phyloP scores from a whole-genome alignment of 179 eudicot genomes.

The Amaranthus tricolor region DNA sequence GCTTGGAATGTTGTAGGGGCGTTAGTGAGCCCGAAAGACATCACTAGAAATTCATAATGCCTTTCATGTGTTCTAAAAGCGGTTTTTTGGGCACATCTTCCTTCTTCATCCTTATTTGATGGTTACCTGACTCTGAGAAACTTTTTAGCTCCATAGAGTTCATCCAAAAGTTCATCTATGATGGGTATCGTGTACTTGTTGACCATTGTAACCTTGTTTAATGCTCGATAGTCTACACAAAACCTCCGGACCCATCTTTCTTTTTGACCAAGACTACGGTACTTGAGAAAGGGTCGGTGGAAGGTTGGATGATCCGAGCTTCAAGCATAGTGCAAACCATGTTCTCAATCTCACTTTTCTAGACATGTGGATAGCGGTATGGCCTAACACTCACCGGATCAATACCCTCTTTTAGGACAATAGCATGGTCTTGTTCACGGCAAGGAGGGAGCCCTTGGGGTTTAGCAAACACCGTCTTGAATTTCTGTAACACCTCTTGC shows the following conservation, averaged over 20 bases:
- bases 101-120: not conserved
- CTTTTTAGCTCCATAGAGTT: not conserved
- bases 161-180: not conserved
- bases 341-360: not conserved
- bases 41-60: not conserved
- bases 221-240: not conserved
- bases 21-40: not conserved
- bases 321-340: not conserved
- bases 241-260: not conserved
- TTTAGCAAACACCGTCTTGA: not conserved
- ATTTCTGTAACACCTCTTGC: not conserved
- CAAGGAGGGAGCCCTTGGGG: not conserved
- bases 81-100: not conserved
- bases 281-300: not conserved
- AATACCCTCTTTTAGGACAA: not conserved
- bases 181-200: not conserved
- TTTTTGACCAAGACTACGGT: not conserved
- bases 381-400: not conserved
- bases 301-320: not conserved
- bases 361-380: not conserved
- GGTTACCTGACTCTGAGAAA: not conserved
- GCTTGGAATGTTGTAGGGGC: not conserved
- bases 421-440: not conserved
- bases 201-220: not conserved
- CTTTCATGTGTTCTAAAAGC: not conserved